Base-by-base conservation (phyloP, 148 eudicot genomes). In the Chenopodium suecicum region DNA sequence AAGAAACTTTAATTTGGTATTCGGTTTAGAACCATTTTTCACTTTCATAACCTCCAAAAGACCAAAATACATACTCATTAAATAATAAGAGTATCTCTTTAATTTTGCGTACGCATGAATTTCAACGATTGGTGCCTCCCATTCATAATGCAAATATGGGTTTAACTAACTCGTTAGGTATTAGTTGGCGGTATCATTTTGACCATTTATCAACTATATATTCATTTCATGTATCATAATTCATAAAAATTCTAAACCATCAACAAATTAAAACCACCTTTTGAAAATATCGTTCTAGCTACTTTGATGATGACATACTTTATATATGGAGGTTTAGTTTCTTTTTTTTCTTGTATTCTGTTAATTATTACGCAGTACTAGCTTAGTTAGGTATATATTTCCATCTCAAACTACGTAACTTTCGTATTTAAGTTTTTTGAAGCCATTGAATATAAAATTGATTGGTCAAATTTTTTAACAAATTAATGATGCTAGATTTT, bases 91-190 rank as follows among this genome's bases (percentile, higher is more conserved):
- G 32, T 14, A 52, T 32, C 7, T 9, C 16, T 58, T 73, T 41
- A 5, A 41, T 6, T 41, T 48, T 27, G 41, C 60, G 23, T 29
- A 31, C 2, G 72, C 63, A 56, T 58, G 46, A 44, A 82, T 41
- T 77, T 68, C 81, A 82, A 77, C 64, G 72, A 46, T 19, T 2
- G 44, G 62, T 41, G 41, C 37, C 22, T 77, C 58, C 52, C 44
- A 63, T 72, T 27, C 54, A 60, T 41, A 31, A 58, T 29, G 80
- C 60, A 71, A 78, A 73, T 46, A 12, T 16, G 9, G 50, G 81
- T 65, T 78, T 73, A 83, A 83, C 85, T 83, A 78, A 78, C 82
- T 37, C 46, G 78, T 70, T 76, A 78, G 85, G 85, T 83, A 83
- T 73, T 64, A 23, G 85, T 66, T 78, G 78, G 72, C 69, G 23